Conservation (phyloP, 768 basidiomycete genomes). For the Pleurotus eryngii region DNA sequence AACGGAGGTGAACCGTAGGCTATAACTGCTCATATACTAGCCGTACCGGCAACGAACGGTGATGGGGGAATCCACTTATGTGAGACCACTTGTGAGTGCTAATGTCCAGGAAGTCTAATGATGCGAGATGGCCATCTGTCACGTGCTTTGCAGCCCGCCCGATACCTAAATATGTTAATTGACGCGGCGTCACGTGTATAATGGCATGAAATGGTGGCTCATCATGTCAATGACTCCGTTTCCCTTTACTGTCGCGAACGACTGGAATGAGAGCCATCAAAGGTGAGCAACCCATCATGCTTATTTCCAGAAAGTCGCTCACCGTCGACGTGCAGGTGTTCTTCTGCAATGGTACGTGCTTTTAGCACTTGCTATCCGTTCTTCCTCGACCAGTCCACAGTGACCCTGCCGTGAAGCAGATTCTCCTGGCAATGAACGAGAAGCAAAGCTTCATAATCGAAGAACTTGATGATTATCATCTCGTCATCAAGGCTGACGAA, state of each 20-base stretch:
- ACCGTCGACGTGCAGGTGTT: conserved; percentile 40
- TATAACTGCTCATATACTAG: conserved; percentile 2
- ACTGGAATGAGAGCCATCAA: conserved; percentile 59
- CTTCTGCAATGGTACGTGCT: conserved; percentile 61
- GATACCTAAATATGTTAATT: no score
- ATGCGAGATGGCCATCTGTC: not conserved
- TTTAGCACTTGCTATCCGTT: not conserved
- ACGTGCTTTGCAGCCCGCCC: no score
- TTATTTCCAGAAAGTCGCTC: not conserved
- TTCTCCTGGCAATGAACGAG: conserved; percentile 71
- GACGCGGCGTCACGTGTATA: no score
- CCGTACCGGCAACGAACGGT: not conserved
- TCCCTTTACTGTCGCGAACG: no score
- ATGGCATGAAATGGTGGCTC: no score
- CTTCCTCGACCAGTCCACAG: conserved; percentile 30
- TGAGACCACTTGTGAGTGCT: not conserved
- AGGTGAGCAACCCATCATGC: conserved; percentile 31
- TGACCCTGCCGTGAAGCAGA: conserved; percentile 88
- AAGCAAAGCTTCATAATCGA: conserved; percentile 80
- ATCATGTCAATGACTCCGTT: no score
- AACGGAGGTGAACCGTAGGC: not conserved
- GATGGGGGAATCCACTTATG: not conserved
- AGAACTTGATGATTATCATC: conserved; percentile 79
- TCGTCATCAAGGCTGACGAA: conserved; percentile 81
- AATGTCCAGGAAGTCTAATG: not conserved